Conservation (phyloP, 2,329 filamentous ascomycete species). For the Pseudogymnoascus sp. region DNA sequence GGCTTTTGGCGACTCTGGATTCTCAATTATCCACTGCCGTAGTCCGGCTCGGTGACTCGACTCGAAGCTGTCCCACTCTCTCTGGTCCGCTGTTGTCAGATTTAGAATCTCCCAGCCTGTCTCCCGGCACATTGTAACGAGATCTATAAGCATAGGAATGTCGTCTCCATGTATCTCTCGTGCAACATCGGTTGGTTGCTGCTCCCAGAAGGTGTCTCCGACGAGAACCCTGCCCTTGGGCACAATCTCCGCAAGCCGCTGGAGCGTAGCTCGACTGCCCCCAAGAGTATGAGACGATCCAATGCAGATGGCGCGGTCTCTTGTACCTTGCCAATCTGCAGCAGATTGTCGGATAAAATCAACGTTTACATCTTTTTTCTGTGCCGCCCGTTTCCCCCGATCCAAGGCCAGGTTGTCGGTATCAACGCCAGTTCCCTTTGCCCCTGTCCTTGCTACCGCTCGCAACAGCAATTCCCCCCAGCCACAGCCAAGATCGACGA, state of each 20-base stretch:
- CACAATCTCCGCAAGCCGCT: not conserved
- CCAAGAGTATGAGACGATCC: not conserved
- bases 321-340: not conserved
- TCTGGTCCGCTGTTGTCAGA: conserved; percentile 5
- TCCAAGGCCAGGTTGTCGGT: not conserved
- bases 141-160: not conserved
- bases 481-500: not conserved
- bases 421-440: not conserved
- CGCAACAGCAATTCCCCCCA: not conserved
- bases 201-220: conserved; percentile 3
- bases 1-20: not conserved
- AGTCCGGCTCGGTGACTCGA: conserved; percentile 1
- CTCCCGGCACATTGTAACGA: not conserved
- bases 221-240: conserved; percentile 6
- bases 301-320: not conserved
- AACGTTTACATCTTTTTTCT: not conserved
- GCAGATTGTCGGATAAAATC: not conserved
- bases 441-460: not conserved
- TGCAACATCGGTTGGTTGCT: not conserved
- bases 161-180: not conserved
- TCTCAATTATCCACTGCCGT: conserved; percentile 3
- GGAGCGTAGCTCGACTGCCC: conserved; percentile 1
- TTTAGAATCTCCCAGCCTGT: not conserved
- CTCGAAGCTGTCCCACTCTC: conserved; percentile 6
- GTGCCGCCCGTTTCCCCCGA: not conserved